Base-by-base conservation (phyloP, 23 red algal genomes). In the Gracilariopsis chorda region DNA sequence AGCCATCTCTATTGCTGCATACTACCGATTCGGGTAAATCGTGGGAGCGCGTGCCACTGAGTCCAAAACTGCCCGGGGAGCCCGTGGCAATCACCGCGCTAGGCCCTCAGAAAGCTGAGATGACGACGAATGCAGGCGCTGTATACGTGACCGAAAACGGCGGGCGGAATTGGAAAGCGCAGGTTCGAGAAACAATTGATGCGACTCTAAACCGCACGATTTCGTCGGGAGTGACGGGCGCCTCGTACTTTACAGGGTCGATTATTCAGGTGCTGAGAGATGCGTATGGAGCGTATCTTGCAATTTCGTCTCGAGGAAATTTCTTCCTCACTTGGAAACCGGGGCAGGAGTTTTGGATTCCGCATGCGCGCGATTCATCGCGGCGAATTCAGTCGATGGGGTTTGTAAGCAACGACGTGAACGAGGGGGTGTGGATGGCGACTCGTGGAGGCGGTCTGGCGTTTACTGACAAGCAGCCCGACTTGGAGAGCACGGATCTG, bases 281-380 rank as follows among this genome's bases (percentile, higher is more conserved):
- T 78, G 76, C 68, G 4, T 80, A 85, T 29, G 96, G 96, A 12
- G 76, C 87, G 2, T 98, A 98, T 81, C 59, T 98, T 20, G 96
- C 96, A 51, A 75, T 98, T 35, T 86, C 84, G 17, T 98, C 96
- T 40, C 45, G 96, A 57, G 96, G 96, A 67, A 98, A 98, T 72
- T 98, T 98, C 80, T 98, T 92, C 87, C 84, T 98, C n/a, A 98
- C 92, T 23, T 98, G 96, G 96, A 72, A 85, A 33, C 92, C 92
- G 42, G 96, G 96, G 20, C 80, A 95, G 82, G 96, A 98, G 41
- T 98, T 95, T 87, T 98, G 96, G 96, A 81, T 94, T 19, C 96
- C 96, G 20, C 96, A 98, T 83, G 93, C 89, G 0, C 77, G 96
- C 19, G 88, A 94, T 70, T 93, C 92, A 30, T 87, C 92, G 7